phyloP scores from a whole-genome alignment of 2,329 filamentous ascomycete species.

The Hypoxylon sp. region DNA sequence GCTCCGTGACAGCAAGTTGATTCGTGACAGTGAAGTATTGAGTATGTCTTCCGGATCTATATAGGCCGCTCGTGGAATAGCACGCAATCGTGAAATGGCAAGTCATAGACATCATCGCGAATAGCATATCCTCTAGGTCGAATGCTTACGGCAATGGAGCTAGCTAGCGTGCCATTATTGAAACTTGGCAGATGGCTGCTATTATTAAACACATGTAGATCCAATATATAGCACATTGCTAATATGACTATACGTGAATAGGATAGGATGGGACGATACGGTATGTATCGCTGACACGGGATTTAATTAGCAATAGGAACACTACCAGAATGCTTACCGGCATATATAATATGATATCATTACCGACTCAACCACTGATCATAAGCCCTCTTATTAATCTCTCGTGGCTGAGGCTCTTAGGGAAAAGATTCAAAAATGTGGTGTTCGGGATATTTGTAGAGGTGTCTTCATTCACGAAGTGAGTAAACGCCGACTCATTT shows the following conservation, averaged over 20 bases:
- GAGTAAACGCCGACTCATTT: too few relatives aligned
- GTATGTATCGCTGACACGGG: slow-evolving; percentile 11
- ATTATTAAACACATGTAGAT: slow-evolving; percentile 20
- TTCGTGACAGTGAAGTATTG: slow-evolving; percentile 8
- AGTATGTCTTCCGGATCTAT: neutral
- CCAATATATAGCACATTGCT: slow-evolving; percentile 30
- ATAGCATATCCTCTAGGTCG: neutral
- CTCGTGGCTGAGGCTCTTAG: slow-evolving; percentile 25
- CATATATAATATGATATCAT: slow-evolving; percentile 17
- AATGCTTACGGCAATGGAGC: neutral
- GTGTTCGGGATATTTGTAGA: neutral
- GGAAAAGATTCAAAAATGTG: neutral
- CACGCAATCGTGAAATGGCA: slow-evolving; percentile 1
- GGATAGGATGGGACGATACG: slow-evolving; percentile 3
- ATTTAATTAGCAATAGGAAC: slow-evolving; percentile 13
- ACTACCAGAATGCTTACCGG: slow-evolving; percentile 9
- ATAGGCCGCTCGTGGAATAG: neutral
- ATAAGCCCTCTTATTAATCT: slow-evolving; percentile 3
- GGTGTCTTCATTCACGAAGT: slow-evolving; percentile 1
- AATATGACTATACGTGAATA: slow-evolving; percentile 3
- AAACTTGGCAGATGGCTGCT: slow-evolving; percentile 6
- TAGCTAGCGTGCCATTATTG: slow-evolving; percentile 4
- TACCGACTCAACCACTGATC: neutral
- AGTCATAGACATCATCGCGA: slow-evolving; percentile 4
- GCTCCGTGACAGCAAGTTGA: neutral